A percentile compares a stretch with the other conserved stretches of the same genome.
Evolutionary conservation across 805 yeast species (phyloP).

Genomic region (Cyberlindnera mrakii): DNA sequence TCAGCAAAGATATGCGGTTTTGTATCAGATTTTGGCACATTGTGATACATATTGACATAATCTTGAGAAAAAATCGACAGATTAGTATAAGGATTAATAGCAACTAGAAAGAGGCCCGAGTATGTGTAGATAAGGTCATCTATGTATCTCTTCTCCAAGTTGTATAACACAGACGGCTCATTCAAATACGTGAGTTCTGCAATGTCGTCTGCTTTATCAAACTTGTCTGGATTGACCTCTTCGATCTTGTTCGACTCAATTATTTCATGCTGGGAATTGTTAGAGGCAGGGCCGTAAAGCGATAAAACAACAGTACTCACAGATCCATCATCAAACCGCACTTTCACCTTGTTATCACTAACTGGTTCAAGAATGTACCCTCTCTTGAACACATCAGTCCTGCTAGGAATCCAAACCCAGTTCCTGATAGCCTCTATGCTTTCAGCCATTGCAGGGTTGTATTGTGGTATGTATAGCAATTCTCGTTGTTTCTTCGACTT

Average conservation of each 20-base stretch:
- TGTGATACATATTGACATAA: slow-evolving; percentile 51
- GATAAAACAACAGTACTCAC: slow-evolving; percentile 11
- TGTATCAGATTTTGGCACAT: slow-evolving; percentile 35
- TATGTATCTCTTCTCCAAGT: slow-evolving; percentile 67
- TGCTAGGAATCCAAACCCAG: slow-evolving; percentile 77
- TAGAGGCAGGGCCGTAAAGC: slow-evolving; percentile 1
- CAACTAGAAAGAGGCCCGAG: slow-evolving; percentile 92
- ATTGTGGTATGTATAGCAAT: no score
- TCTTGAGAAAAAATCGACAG: slow-evolving; percentile 65
- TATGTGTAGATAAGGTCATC: slow-evolving; percentile 85
- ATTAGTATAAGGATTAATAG: slow-evolving; percentile 83
- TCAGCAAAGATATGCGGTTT: slow-evolving; percentile 91
- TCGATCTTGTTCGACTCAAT: slow-evolving; percentile 42
- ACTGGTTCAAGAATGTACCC: slow-evolving; percentile 50
- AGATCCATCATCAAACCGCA: slow-evolving; percentile 34
- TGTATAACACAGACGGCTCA: slow-evolving; percentile 92
- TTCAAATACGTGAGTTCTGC: slow-evolving; percentile 91
- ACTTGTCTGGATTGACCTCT: slow-evolving; percentile 81
- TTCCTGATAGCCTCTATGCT: slow-evolving; percentile 20
- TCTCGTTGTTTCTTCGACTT: no score
- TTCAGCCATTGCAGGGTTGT: neutral
- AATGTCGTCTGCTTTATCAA: slow-evolving; percentile 89
- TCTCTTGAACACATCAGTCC: slow-evolving; percentile 47
- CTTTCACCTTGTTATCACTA: slow-evolving; percentile 30
- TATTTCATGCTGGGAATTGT: slow-evolving; percentile 22